Base-by-base conservation (phyloP, 202 grass and related monocot genomes). In the Dendrocalamus latiflorus region DNA sequence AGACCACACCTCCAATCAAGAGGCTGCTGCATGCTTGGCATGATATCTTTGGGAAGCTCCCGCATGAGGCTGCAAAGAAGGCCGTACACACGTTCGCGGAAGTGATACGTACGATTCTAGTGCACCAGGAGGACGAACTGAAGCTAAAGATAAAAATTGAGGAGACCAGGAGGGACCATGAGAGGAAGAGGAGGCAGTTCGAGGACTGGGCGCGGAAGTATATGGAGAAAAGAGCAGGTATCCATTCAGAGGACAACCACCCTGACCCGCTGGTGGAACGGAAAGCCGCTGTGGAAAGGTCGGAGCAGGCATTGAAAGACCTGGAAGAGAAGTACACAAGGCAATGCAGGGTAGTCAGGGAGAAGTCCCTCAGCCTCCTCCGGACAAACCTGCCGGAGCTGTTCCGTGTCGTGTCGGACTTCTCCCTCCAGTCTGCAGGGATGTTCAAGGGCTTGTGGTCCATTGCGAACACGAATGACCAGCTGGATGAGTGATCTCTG, bases 361-460 rank as follows among this genome's bases (percentile, higher is more conserved):
- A 98, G 81, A 98, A 95, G 13, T 93, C 95, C 53, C 84, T 95
- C 59, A 73, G 20, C 43, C 90, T 90, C 77, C 86, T 98, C 15
- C 61, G 80, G 65, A 87, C 72, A 8, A 88, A 85, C 62, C 73
- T 98, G 89, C 95, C 89, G 0, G 90, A 88, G 74, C 85, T 95
- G 37, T 95, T 95, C 78, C 57, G 77, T 0, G 45, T 8, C 6
- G 71, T 95, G 33, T 80, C 64, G 4, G 83, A 98, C 0, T 98
- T 98, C 55, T 82, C 92, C 4, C 64, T 78, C 12, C 64, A 75
- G 43, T 91, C 90, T 5, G 90, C 84, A 0, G 77, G 44, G 4
- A 93, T 87, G 87, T 93, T 95, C 65, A 93, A 95, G 74, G 68
- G 74, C 16, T 15, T 93, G 20, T 88, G 77, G 42, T 79, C 77